Conservation (phyloP, 352 stramenopile genomes). For the Phytophthora melonis region DNA sequence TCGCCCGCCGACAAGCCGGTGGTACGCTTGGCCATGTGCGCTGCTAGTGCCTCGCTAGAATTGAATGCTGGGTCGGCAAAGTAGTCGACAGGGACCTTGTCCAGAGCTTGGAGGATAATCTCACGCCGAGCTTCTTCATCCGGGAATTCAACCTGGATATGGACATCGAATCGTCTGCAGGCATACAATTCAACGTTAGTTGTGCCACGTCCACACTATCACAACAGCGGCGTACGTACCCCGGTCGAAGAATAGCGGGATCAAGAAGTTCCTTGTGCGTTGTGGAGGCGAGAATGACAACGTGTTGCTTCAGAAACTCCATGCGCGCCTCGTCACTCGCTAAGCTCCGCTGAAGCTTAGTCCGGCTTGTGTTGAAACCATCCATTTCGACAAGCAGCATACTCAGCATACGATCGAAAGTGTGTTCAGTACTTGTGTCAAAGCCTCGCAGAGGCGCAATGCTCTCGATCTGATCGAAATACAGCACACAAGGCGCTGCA, state of each 20-base stretch:
- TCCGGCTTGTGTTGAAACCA: conserved; percentile 71
- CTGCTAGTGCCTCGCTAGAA: conserved; percentile 49
- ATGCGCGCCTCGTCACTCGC: conserved; percentile 50
- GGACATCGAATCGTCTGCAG: conserved; percentile 82
- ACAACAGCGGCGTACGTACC: conserved; percentile 47
- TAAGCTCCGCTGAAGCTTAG: conserved; percentile 45
- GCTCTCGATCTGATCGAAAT: conserved; percentile 94
- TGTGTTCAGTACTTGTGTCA: conserved; percentile 93
- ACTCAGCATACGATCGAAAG: conserved; percentile 92
- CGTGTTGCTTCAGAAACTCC: conserved; percentile 82
- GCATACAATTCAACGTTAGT: background rate
- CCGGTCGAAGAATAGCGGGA: conserved; percentile 86
- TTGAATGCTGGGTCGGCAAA: conserved; percentile 36
- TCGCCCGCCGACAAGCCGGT: conserved; percentile 64
- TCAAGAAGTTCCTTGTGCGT: conserved; percentile 80
- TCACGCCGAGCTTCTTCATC: conserved; percentile 57
- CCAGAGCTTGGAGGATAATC: conserved; percentile 62
- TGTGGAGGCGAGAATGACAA: conserved; percentile 89
- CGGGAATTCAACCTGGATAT: conserved; percentile 74
- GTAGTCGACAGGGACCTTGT: conserved; percentile 69
- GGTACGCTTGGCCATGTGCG: conserved; percentile 63
- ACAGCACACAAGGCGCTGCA: conserved; percentile 90
- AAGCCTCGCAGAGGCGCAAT: conserved; percentile 89
- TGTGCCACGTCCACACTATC: background rate
- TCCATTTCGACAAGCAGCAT: conserved; percentile 94